Percentiles rank a stretch among this genome's conserved stretches.
Evolutionary conservation across 2,329 filamentous ascomycete species (phyloP).

Genomic region (Metarhizium brunneum): DNA sequence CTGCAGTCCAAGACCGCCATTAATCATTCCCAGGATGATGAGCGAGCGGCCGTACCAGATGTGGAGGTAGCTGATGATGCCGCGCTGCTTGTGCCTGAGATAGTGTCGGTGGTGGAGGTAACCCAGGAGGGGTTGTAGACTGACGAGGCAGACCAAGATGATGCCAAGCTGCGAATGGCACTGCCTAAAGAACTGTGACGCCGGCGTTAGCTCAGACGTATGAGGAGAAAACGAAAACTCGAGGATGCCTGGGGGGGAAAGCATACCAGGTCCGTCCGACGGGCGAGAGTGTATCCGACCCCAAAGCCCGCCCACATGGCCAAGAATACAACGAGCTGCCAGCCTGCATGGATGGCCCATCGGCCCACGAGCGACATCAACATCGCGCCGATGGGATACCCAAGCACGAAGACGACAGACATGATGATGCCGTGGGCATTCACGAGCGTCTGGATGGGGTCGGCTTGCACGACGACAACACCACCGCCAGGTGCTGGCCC

Average conservation of each 20-base stretch:
- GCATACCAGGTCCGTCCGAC: slow-evolving; percentile 33
- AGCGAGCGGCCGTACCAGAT: slow-evolving; percentile 53
- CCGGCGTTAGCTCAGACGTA: slow-evolving; percentile 9
- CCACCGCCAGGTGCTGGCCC: neutral
- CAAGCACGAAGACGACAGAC: slow-evolving; percentile 46
- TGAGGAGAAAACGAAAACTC: neutral
- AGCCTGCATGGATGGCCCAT: slow-evolving; percentile 47
- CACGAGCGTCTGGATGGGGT: slow-evolving; percentile 19
- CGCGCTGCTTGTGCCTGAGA: slow-evolving; percentile 35
- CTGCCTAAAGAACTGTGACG: slow-evolving; percentile 39
- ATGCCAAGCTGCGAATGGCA: slow-evolving; percentile 49
- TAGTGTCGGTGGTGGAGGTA: slow-evolving; percentile 48
- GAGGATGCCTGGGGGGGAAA: neutral
- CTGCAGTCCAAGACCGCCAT: slow-evolving; percentile 52
- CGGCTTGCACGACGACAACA: slow-evolving; percentile 4
- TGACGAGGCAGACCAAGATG: slow-evolving; percentile 42
- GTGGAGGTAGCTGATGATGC: slow-evolving; percentile 44
- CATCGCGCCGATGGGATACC: slow-evolving; percentile 52
- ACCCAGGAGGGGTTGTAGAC: slow-evolving; percentile 50
- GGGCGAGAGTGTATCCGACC: slow-evolving; percentile 41
- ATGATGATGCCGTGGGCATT: slow-evolving; percentile 50
- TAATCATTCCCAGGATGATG: slow-evolving; percentile 50
- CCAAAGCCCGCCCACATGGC: slow-evolving; percentile 53
- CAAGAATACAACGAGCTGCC: slow-evolving; percentile 45
- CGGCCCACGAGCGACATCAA: slow-evolving; percentile 50